A percentile compares a stretch with the other conserved stretches of the same genome.
phyloP scores from a whole-genome alignment of 257 asterid species.

The Jacaranda copaia region DNA sequence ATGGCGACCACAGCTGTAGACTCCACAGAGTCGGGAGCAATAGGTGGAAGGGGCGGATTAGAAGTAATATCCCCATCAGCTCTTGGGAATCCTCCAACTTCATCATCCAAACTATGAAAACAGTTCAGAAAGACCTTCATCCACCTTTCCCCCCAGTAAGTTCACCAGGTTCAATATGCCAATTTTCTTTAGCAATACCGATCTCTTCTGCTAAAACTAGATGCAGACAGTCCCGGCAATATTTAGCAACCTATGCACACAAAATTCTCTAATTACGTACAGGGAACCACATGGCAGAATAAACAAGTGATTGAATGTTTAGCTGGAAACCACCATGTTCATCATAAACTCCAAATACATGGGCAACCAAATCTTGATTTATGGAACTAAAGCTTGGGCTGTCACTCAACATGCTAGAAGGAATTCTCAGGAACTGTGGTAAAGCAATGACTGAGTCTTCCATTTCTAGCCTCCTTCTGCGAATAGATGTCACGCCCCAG shows the following conservation, averaged over 20 bases:
- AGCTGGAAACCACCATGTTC: constrained; percentile 90
- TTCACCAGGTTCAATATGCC: constrained; percentile 33
- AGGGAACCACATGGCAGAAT: not conserved
- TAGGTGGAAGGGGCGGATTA: constrained; percentile 29
- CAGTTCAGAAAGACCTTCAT: constrained; percentile 54
- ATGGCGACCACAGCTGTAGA: constrained; percentile 83
- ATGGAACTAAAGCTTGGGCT: constrained; percentile 29
- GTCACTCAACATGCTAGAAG: constrained; percentile 54
- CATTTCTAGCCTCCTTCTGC: constrained; percentile 77
- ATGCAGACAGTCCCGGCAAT: constrained; percentile 70
- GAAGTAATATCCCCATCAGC: constrained; percentile 32
- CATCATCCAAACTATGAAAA: constrained; percentile 69
- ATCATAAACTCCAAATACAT: constrained; percentile 77
- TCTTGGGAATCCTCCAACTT: constrained; percentile 57
- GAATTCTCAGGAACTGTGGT: constrained; percentile 58
- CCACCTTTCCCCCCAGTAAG: constrained; percentile 58
- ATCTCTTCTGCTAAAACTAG: constrained; percentile 65
- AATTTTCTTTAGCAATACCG: constrained; percentile 42
- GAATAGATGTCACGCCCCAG: constrained; percentile 68
- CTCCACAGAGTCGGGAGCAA: constrained; percentile 79
- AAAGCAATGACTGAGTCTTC: constrained; percentile 63
- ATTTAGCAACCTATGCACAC: constrained; percentile 65
- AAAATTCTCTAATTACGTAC: not conserved
- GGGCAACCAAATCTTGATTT: constrained; percentile 46
- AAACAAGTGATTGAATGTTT: constrained; percentile 10